Conservation (phyloP, 495 filamentous ascomycete species). For the Rhypophila decipiens region DNA sequence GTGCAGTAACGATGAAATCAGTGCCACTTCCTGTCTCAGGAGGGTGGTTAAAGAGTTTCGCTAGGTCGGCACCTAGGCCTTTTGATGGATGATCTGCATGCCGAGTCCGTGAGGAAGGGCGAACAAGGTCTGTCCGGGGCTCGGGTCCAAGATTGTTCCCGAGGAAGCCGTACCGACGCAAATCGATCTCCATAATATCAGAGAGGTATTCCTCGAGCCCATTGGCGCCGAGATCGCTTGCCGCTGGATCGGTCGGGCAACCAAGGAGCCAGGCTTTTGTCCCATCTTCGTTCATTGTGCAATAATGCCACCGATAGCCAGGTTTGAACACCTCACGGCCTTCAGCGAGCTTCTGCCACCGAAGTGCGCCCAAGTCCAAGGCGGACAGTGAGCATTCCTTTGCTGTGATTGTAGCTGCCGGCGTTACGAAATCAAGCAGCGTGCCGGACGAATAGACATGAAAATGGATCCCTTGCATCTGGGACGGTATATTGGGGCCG, state of each 20-base stretch:
- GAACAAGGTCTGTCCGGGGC: slow-evolving; percentile 49
- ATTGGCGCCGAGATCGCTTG: slow-evolving; percentile 46
- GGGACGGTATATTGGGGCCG: slow-evolving; percentile 78
- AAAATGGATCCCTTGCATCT: slow-evolving; percentile 86
- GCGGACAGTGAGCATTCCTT: slow-evolving; percentile 87
- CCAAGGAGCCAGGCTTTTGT: slow-evolving; percentile 97
- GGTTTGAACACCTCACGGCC: slow-evolving; percentile 85
- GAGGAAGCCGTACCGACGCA: slow-evolving; percentile 75
- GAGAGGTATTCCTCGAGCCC: slow-evolving; percentile 81
- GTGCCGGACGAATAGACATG: slow-evolving; percentile 91
- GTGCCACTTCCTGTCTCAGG: slow-evolving; percentile 74
- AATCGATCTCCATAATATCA: slow-evolving; percentile 85
- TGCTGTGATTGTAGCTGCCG: slow-evolving; percentile 71
- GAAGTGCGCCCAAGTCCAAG: slow-evolving; percentile 73
- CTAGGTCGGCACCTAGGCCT: slow-evolving; percentile 75
- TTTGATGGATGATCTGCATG: slow-evolving; percentile 44
- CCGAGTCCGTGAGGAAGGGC: slow-evolving; percentile 36
- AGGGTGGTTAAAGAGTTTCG: slow-evolving; percentile 73
- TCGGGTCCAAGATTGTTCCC: slow-evolving; percentile 68
- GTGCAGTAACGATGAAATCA: slow-evolving; percentile 80
- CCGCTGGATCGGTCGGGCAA: slow-evolving; percentile 61
- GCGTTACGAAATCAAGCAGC: slow-evolving; percentile 87
- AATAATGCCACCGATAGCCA: slow-evolving; percentile 95
- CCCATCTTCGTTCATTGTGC: slow-evolving; percentile 83
- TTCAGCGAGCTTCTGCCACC: slow-evolving; percentile 91